A percentile compares a stretch with the other conserved stretches of the same genome.
These are phyloP conservation scores for Dorcoceras hygrometricum DNA, from an alignment of 257 asterid species.

Conservation along the genomic window DNA sequence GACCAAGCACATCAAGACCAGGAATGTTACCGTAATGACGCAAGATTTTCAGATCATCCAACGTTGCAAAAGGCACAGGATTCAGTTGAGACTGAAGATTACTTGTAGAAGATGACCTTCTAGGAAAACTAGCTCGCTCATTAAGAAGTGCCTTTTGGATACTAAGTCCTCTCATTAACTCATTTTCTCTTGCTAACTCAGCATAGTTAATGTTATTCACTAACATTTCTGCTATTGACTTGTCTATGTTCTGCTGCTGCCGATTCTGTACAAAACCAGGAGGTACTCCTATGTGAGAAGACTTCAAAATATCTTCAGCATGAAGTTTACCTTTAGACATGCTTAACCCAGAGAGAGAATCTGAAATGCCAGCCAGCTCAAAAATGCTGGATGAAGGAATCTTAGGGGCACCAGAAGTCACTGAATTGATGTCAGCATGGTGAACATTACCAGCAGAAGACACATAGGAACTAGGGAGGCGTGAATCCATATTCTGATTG, in stretches of 20 bases:
- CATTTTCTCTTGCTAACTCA: conserved; percentile 38
- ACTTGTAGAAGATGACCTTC: conserved; percentile 53
- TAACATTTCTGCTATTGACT: conserved; percentile 41
- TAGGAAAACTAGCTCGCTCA: conserved; percentile 40
- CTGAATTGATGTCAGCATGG: conserved; percentile 31
- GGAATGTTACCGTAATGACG: conserved; percentile 31
- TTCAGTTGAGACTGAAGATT: conserved; percentile 49
- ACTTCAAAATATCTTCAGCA: conserved; percentile 31
- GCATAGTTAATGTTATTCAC: conserved; percentile 30
- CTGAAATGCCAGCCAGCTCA: conserved; percentile 45
- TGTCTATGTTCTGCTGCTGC: conserved; percentile 41
- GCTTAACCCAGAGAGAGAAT: conserved; percentile 50
- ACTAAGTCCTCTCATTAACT: conserved; percentile 25
- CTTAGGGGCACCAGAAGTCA: conserved; percentile 29
- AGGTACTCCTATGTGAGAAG: conserved; percentile 42
- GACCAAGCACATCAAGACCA: conserved; percentile 25
- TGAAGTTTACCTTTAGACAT: conserved; percentile 38
- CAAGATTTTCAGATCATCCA: conserved; percentile 36
- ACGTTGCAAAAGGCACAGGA: conserved; percentile 37
- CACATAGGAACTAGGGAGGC: conserved; percentile 27
- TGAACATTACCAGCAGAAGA: conserved; percentile 28
- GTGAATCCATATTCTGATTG: conserved; percentile 29
- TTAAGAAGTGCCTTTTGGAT: conserved; percentile 30
- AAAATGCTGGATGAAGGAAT: conserved; percentile 42
- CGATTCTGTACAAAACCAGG: conserved; percentile 28